phyloP scores from a whole-genome alignment of 2,329 filamentous ascomycete species.

The Mycosphaerella sp. region DNA sequence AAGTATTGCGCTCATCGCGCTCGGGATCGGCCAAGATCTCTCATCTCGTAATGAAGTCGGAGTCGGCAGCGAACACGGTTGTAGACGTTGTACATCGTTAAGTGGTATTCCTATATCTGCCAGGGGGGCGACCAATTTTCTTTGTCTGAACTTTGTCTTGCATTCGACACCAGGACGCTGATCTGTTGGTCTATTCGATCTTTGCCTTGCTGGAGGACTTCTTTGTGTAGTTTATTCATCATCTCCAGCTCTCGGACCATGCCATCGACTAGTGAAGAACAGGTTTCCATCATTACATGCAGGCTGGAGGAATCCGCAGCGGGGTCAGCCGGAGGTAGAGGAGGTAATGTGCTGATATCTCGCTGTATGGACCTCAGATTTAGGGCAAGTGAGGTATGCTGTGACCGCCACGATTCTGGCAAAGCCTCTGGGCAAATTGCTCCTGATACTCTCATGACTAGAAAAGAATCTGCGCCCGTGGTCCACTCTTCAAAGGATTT shows the following conservation, averaged over 20 bases:
- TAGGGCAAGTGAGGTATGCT: conserved; percentile 48
- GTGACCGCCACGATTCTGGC: conserved; percentile 54
- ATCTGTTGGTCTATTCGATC: conserved; percentile 49
- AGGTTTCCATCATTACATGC: conserved; percentile 45
- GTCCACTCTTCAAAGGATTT: conserved; percentile 57
- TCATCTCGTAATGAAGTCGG: too few species aligned
- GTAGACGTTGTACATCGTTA: too few species aligned
- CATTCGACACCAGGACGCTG: conserved; percentile 15
- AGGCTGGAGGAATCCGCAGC: conserved; percentile 37
- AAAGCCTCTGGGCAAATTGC: conserved; percentile 52
- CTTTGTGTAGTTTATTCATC: conserved; percentile 58
- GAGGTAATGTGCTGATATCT: conserved; percentile 46
- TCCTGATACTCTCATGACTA: conserved; percentile 24
- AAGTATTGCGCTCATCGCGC: too few species aligned
- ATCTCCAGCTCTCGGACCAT: conserved; percentile 58
- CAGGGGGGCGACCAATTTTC: conserved; percentile 29
- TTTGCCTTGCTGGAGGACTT: conserved; percentile 52
- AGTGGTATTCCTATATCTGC: conserved; percentile 12
- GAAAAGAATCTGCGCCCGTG: conserved; percentile 24
- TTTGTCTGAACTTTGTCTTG: conserved; percentile 9
- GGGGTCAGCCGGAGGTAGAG: conserved; percentile 20
- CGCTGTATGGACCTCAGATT: conserved; percentile 52
- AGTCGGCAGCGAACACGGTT: too few species aligned
- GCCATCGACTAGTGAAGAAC: conserved; percentile 46
- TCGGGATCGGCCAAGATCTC: too few species aligned